phyloP scores from a whole-genome alignment of 345 rosid genomes.

The Turritis glabra region DNA sequence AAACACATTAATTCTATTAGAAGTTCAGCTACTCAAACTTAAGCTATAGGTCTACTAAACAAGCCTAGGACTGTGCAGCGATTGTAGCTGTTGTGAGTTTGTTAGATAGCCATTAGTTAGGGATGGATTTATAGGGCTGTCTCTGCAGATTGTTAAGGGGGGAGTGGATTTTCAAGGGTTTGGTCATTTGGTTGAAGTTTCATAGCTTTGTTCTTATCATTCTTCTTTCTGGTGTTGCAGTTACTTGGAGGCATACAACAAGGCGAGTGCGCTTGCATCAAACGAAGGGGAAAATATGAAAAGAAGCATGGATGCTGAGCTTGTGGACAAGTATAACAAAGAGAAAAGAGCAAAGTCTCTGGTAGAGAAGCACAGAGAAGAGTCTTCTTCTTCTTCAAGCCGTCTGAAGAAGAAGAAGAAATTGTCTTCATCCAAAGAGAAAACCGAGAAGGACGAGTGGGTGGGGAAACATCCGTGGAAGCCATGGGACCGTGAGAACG shows the following conservation, averaged over 20 bases:
- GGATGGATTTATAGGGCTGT: not conserved
- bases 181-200: slow-evolving; percentile 1
- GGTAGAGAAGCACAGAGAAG: slow-evolving; percentile 79
- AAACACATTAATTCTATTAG: not conserved
- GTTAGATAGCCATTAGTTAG: not conserved
- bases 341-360: slow-evolving; percentile 76
- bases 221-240: slow-evolving; percentile 40
- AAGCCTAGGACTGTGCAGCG: slow-evolving; percentile 1
- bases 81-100: not conserved
- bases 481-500: slow-evolving; percentile 98
- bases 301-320: slow-evolving; percentile 59
- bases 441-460: slow-evolving; percentile 75
- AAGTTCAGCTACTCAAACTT: slow-evolving; percentile 4
- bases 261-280: slow-evolving; percentile 78
- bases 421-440: slow-evolving; percentile 37
- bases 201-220: slow-evolving; percentile 5
- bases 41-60: not conserved
- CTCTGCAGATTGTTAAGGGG: no score
- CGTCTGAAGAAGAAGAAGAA: slow-evolving; percentile 62
- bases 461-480: slow-evolving; percentile 89
- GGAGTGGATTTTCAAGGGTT: no score
- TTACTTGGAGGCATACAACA: slow-evolving; percentile 83
- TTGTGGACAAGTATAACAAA: slow-evolving; percentile 91
- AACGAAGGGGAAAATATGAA: slow-evolving; percentile 60
- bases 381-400: slow-evolving; percentile 35